phyloP scores from a whole-genome alignment of 1,284 basidiomycete species.

The Leucoagaricus sp. region DNA sequence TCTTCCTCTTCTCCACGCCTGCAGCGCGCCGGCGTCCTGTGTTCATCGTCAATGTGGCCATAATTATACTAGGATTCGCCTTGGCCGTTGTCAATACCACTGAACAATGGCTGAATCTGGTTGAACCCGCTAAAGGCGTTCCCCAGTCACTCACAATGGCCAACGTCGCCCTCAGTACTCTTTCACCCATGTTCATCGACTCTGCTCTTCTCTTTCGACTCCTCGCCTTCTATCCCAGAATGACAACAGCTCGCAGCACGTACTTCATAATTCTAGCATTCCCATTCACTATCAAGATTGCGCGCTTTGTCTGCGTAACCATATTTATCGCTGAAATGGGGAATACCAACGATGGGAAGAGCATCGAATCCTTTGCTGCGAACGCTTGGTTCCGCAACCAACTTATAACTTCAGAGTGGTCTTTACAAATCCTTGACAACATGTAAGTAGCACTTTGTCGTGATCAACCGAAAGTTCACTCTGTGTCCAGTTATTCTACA shows the following conservation, averaged over 20 bases:
- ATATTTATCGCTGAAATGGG: conserved; percentile 10
- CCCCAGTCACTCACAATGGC: conserved; percentile 18
- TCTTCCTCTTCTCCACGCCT: conserved; percentile 30
- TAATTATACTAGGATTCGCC: conserved; percentile 27
- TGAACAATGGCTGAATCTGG: conserved; percentile 21
- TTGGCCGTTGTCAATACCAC: conserved; percentile 25
- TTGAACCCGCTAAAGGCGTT: conserved; percentile 21
- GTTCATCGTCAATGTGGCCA: conserved; percentile 33
- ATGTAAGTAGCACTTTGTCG: conserved; percentile 20
- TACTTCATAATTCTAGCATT: conserved; percentile 25
- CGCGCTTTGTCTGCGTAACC: conserved; percentile 22
- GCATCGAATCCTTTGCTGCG: conserved; percentile 19
- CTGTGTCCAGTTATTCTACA: conserved; percentile 23
- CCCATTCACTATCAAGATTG: conserved; percentile 27
- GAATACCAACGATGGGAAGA: not conserved
- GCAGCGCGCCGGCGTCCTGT: conserved; percentile 27
- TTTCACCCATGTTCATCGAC: conserved; percentile 32
- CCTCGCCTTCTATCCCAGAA: conserved; percentile 31
- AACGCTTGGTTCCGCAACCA: conserved; percentile 17
- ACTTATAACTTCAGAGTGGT: conserved; percentile 21
- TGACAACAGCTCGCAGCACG: conserved; percentile 19
- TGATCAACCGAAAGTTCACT: conserved; percentile 1
- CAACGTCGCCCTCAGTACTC: conserved; percentile 20
- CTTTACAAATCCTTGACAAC: conserved; percentile 34
- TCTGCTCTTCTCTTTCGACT: conserved; percentile 34